phyloP scores from a whole-genome alignment of 1,284 basidiomycete genomes.

The Ganoderma boninense region DNA sequence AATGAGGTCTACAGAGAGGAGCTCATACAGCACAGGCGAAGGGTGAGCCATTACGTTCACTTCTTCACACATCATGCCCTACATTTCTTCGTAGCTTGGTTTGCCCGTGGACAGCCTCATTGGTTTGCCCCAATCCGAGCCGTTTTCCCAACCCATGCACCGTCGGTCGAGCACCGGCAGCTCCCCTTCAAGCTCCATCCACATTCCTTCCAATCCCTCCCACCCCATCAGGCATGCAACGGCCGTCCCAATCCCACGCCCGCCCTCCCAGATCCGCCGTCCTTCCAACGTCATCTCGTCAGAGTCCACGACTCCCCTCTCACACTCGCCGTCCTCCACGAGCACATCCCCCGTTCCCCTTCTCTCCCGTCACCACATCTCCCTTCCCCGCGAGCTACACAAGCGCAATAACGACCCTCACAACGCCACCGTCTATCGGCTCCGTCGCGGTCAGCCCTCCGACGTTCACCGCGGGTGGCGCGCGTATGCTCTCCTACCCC shows the following conservation, averaged over 20 bases:
- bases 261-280: constrained; percentile 66
- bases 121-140: constrained; percentile 67
- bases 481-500: constrained; percentile 62
- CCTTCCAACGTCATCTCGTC: constrained; percentile 49
- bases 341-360: constrained; percentile 61
- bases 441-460: constrained; percentile 54
- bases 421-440: constrained; percentile 71
- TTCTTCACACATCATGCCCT: constrained; percentile 9
- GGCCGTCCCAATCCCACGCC: constrained; percentile 74
- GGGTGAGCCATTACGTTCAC: constrained; percentile 57
- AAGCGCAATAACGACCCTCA: constrained; percentile 66
- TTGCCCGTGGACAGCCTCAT: constrained; percentile 79
- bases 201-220: constrained; percentile 43
- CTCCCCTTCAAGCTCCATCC: constrained; percentile 56
- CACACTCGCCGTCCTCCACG: constrained; percentile 65
- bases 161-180: constrained; percentile 55
- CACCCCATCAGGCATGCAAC: constrained; percentile 45
- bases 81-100: constrained; percentile 58
- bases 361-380: constrained; percentile 63
- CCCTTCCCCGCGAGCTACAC: constrained; percentile 61
- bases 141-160: constrained; percentile 74
- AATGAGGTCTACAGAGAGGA: constrained; percentile 86
- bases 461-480: constrained; percentile 41
- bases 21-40: constrained; percentile 74
- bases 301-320: constrained; percentile 66